phyloP scores from a whole-genome alignment of 2,329 filamentous ascomycete species.

The Trichoderma guizhouense region DNA sequence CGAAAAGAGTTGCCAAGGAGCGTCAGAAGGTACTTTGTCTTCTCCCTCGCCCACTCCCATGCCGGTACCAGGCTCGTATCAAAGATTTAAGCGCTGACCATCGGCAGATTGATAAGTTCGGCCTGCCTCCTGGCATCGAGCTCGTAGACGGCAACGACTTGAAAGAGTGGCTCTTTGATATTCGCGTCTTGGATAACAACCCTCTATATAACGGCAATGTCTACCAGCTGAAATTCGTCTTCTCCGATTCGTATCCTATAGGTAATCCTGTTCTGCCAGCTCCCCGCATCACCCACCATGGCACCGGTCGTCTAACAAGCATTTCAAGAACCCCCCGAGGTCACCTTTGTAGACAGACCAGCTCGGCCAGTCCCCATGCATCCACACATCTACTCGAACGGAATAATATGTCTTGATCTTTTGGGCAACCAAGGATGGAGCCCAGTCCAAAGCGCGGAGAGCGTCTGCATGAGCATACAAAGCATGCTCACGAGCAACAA shows the following conservation, averaged over 20 bases:
- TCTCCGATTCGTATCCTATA: conserved; percentile 83
- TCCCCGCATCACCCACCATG: not conserved
- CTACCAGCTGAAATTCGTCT: conserved; percentile 84
- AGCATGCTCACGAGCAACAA: conserved; percentile 97
- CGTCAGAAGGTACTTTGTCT: conserved; percentile 27
- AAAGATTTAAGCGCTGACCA: conserved; percentile 21
- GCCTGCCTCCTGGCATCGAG: conserved; percentile 66
- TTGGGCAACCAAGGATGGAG: conserved; percentile 88
- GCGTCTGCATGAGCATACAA: conserved; percentile 93
- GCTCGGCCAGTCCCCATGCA: conserved; percentile 81
- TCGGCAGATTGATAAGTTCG: conserved; percentile 50
- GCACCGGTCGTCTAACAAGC: not conserved
- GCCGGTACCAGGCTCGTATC: not conserved
- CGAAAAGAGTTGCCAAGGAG: conserved; percentile 30
- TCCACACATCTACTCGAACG: conserved; percentile 97
- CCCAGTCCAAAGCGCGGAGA: conserved; percentile 95
- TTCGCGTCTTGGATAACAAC: conserved; percentile 84
- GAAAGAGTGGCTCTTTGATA: conserved; percentile 84
- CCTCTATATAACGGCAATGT: conserved; percentile 78
- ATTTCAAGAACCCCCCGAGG: conserved; percentile 80
- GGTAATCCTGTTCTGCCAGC: conserved; percentile 48
- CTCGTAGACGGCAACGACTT: conserved; percentile 76
- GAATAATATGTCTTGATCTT: conserved; percentile 95
- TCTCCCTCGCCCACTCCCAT: not conserved
- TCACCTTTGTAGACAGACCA: conserved; percentile 71